Evolutionary conservation across 169 alveolate genomes (phyloP).

Genomic region (Plasmodium cynomolgi): DNA sequence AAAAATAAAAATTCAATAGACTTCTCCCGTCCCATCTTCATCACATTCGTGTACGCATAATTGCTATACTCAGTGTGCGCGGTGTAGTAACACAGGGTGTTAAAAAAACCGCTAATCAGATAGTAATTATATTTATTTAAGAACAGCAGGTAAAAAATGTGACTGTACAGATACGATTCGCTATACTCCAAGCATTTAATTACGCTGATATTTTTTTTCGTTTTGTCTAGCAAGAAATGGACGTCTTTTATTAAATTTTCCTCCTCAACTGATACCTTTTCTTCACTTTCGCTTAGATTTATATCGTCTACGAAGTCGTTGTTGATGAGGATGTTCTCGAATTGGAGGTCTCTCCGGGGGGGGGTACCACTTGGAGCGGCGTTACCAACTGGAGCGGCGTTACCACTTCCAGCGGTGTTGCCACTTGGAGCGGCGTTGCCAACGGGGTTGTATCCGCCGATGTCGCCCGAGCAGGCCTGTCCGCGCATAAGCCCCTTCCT

Average conservation of each 20-base stretch:
- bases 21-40: conserved; percentile 49
- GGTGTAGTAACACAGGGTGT: conserved; percentile 61
- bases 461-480: neutral
- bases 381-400: no score
- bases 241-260: conserved; percentile 52
- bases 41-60: conserved; percentile 69
- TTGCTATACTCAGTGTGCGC: conserved; percentile 56
- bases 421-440: no score
- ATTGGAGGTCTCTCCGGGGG: neutral
- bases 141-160: conserved; percentile 50
- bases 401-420: neutral
- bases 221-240: conserved; percentile 55
- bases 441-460: neutral
- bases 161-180: conserved; percentile 44
- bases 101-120: conserved; percentile 49
- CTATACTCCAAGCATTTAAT: conserved; percentile 67
- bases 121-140: conserved; percentile 64
- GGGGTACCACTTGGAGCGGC: neutral
- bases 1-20: conserved; percentile 64
- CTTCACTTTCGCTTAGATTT: conserved; percentile 62
- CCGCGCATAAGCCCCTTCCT: conserved; percentile 49
- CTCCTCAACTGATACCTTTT: conserved; percentile 37
- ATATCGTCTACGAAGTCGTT: conserved; percentile 68
- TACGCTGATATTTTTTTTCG: conserved; percentile 74
- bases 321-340: conserved; percentile 42